These are phyloP conservation scores for Chrysoporthe austroafricana DNA, from an alignment of 2,329 filamentous ascomycete species.

Conservation along the genomic window DNA sequence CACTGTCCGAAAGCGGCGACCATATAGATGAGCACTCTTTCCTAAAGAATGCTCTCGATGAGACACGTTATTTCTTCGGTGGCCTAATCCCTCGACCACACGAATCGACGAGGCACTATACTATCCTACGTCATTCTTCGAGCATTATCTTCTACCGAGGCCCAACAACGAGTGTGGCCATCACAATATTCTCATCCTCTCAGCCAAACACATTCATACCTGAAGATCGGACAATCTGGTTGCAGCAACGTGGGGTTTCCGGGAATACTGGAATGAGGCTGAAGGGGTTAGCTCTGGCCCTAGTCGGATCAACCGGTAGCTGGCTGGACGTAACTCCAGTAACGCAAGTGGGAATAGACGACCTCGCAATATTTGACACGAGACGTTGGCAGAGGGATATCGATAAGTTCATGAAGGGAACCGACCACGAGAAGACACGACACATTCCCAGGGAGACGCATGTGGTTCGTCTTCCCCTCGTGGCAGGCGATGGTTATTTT, in stretches of 20 bases:
- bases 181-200: constrained; percentile 61
- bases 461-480: constrained; percentile 65
- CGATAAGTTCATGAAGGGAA: constrained; percentile 63
- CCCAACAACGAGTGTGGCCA: constrained; percentile 62
- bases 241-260: constrained; percentile 70
- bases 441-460: constrained; percentile 49
- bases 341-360: constrained; percentile 47
- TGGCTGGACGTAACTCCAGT: constrained; percentile 73
- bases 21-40: constrained; percentile 30
- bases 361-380: constrained; percentile 62
- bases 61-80: constrained; percentile 67
- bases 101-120: constrained; percentile 68
- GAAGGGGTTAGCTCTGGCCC: constrained; percentile 52
- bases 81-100: constrained; percentile 66
- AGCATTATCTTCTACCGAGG: constrained; percentile 70
- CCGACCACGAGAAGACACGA: constrained; percentile 44
- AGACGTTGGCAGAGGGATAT: constrained; percentile 71
- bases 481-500: constrained; percentile 69
- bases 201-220: constrained; percentile 56
- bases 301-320: constrained; percentile 56
- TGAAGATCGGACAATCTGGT: constrained; percentile 62
- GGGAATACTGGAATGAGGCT: constrained; percentile 71
- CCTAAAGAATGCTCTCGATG: constrained; percentile 56
- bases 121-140: constrained; percentile 68
- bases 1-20: not conserved